These are phyloP conservation scores for Globisporangium emineosum DNA, from an alignment of 352 stramenopile species.

Conservation along the genomic window DNA sequence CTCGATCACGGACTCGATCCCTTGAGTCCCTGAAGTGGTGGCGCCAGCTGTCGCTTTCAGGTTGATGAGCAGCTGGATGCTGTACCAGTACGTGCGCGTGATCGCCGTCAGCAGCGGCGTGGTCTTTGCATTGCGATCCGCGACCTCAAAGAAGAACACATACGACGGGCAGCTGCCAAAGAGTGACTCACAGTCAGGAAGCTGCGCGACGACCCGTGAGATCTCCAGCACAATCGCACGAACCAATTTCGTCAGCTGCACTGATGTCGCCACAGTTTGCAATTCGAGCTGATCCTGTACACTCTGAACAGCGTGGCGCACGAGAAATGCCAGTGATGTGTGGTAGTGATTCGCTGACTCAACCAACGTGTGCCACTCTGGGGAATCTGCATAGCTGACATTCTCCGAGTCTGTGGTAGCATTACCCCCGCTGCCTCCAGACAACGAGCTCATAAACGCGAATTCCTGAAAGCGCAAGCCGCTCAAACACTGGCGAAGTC, in stretches of 20 bases:
- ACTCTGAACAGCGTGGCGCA: not conserved
- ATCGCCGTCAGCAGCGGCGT: constrained; percentile 62
- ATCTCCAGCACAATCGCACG: constrained; percentile 30
- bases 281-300: constrained; percentile 7
- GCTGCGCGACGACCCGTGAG: constrained; percentile 33
- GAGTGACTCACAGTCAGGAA: constrained; percentile 58
- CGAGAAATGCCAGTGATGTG: constrained; percentile 22
- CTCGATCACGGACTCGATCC: constrained; percentile 13
- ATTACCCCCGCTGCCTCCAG: not conserved
- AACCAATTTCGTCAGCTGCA: constrained; percentile 14
- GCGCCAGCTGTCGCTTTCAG: constrained; percentile 23
- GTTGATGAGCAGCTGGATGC: constrained; percentile 36
- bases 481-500: constrained; percentile 15
- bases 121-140: constrained; percentile 32
- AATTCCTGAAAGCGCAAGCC: constrained; percentile 19
- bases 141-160: constrained; percentile 72
- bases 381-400: constrained; percentile 8
- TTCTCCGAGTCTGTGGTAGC: not conserved
- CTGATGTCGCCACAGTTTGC: too few relatives aligned
- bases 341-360: constrained; percentile 37
- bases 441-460: constrained; percentile 14
- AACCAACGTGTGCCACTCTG: constrained; percentile 31
- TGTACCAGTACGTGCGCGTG: constrained; percentile 58
- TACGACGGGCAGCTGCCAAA: constrained; percentile 54
- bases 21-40: not conserved